A percentile compares a stretch with the other conserved stretches of the same genome.
Conservation (phyloP, 768 basidiomycete genomes). For the Podaxis sp. region DNA sequence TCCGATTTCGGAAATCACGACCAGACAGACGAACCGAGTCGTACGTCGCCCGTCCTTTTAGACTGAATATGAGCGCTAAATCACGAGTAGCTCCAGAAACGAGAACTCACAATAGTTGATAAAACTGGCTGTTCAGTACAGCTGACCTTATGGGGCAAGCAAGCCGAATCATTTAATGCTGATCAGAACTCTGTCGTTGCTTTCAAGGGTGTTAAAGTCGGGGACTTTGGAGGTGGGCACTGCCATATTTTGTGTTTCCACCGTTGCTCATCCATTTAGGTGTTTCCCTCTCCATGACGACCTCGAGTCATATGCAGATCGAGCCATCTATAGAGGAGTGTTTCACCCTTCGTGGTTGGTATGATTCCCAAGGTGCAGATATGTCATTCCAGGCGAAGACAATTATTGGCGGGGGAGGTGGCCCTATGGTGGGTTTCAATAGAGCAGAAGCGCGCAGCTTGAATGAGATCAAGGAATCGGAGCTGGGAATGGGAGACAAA, state of each 20-base stretch:
- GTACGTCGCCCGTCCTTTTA: slow-evolving; percentile 28
- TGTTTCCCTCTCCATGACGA: slow-evolving; percentile 79
- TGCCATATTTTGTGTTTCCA: slow-evolving; percentile 36
- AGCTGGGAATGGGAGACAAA: slow-evolving; percentile 73
- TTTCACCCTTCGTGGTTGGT: slow-evolving; percentile 89
- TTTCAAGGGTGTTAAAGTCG: slow-evolving; percentile 90
- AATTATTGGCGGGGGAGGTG: slow-evolving; percentile 30
- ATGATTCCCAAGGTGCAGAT: slow-evolving; percentile 61
- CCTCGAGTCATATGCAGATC: slow-evolving; percentile 74
- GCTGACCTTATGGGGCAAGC: slow-evolving; percentile 93
- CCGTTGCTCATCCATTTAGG: slow-evolving; percentile 36
- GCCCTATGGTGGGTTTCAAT: slow-evolving; percentile 45
- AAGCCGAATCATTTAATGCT: slow-evolving; percentile 76
- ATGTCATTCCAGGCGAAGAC: slow-evolving; percentile 72
- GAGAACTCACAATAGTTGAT: slow-evolving; percentile 88
- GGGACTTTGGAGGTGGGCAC: slow-evolving; percentile 49
- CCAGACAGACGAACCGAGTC: slow-evolving; percentile 67
- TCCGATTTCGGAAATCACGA: slow-evolving; percentile 63
- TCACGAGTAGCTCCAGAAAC: slow-evolving; percentile 66
- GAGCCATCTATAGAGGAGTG: slow-evolving; percentile 93
- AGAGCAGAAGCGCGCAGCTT: slow-evolving; percentile 71
- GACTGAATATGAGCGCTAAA: background rate
- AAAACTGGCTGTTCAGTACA: slow-evolving; percentile 72
- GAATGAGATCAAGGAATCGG: slow-evolving; percentile 72
- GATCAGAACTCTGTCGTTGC: slow-evolving; percentile 72